Evolutionary conservation across 139 green algal species (phyloP), one percentile per base, ranked within the genome.

Genomic region (Coccomyxa sp.): DNA sequence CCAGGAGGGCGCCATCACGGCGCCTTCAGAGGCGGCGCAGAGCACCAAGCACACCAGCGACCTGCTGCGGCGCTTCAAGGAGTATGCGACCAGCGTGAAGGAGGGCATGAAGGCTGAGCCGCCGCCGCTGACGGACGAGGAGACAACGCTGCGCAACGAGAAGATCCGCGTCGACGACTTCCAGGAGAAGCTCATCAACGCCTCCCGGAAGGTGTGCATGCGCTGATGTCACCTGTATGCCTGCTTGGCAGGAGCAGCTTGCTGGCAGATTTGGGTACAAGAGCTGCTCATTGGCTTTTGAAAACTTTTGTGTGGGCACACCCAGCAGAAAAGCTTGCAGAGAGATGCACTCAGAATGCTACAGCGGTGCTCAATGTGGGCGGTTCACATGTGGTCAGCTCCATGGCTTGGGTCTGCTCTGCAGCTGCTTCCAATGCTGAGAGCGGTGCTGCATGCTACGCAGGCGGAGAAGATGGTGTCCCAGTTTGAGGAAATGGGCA

Each of bases 61-160:
- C 82, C 76, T 95, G 73, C 76, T 95, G 70, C 82, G 91, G 10
- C 88, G 90, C 54, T 92, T 96, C 82, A 91, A 89, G 39, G 92
- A 96, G 87, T 10, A 78, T 14, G 71, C 37, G 39, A 55, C 87
- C 44, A 77, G 74, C 41, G 82, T 87, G 72, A 71, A 76, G 14
- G 70, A 87, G 54, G 85, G 88, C 39, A 79, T 81, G 22, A 68
- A 79, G 70, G 22, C 50, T 7, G 74, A 79, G 36, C 80, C 76
- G 33, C 44, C 86, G 35, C 35, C 39, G 27, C 81, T 91, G 68
- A 38, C 44, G 8, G 85, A 88, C 31, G 39, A 82, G 5, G 87
- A 91, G 78, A 75, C 34, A 12, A 44, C 35, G 6, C 78, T 91
- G 55, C 75, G 85, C 76, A 78, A 86, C 73, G 55, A 78, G 71